Base-by-base conservation (phyloP, 225 moss, liverwort and hornwort genomes). In the Climacium dendroides region DNA sequence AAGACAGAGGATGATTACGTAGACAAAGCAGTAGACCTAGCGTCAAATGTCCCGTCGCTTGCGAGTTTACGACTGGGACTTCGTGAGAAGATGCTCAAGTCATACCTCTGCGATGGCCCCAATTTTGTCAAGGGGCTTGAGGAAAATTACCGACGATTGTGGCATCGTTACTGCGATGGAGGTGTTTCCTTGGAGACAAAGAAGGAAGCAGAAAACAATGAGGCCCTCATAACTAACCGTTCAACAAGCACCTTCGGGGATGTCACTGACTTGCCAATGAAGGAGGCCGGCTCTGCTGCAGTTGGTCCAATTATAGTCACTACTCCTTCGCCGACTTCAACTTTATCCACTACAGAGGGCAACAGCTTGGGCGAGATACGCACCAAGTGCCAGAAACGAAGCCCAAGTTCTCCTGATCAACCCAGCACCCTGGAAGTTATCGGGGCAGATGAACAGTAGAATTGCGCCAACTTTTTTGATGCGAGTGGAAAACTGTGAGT, bases 71-170 rank as follows among this genome's bases (percentile, higher is more conserved):
- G 99, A 80, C 90, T 92, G 75, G 95, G 94, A 73, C 91, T 99
- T 77, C 97, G 99, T 76, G 95, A 97, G 58, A 92, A 92, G 59
- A 99, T 99, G 99, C 89, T 99, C n/a, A 96, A 95, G 74, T 96
- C 99, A 60, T 87, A 95, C 84, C 95, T 99, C 37, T 99, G 99
- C 89, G 94, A 99, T 87, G 99, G 96, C 82, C 95, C 96, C 61
- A 94, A 93, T 86, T 99, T 99, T 90, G 95, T 97, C 19, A 89
- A 90, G 85, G 97, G 95, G 53, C 91, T 99, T 35, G 99, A 99
- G 88, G 91, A 92, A 62, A 94, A 91, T 32, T 99, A 97, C 86
- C 94, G 97, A 48, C 92, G 90, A 61, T 88, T 97, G 80, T 99
- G 98, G 98, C 89, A 92, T 79, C 95, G 97, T 50, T 99, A 95